Percentiles rank a stretch among this genome's conserved stretches.
These are phyloP conservation scores for Lumnitzera racemosa DNA, from an alignment of 345 rosid genomes.

Conservation along the genomic window DNA sequence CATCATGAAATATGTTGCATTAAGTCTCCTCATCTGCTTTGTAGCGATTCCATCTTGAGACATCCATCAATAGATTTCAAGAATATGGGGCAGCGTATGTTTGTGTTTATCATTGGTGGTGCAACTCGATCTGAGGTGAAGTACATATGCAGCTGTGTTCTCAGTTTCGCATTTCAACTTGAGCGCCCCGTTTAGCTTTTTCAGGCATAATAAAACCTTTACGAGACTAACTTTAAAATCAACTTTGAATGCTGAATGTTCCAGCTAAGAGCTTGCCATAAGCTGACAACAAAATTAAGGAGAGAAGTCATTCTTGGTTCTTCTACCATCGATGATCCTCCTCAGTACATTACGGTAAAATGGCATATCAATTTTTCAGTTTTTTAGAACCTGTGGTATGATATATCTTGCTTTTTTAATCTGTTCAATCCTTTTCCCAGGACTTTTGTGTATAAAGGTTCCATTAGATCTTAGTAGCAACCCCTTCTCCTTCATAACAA, in stretches of 20 bases:
- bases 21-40: background rate
- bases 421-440: background rate
- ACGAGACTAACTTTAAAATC: background rate
- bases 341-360: constrained; percentile 58
- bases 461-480: too few species aligned
- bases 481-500: too few species aligned
- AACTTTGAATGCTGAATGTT: background rate
- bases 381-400: background rate
- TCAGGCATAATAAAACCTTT: too few species aligned
- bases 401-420: background rate
- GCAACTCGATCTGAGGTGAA: constrained; percentile 95
- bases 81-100: constrained; percentile 83
- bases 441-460: too few species aligned
- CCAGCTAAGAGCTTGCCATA: constrained; percentile 88
- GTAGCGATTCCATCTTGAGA: constrained; percentile 62
- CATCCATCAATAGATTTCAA: constrained; percentile 43
- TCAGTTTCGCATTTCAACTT: constrained; percentile 1
- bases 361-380: background rate
- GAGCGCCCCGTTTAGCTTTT: constrained; percentile 1
- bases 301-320: constrained; percentile 87
- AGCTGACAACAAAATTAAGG: constrained; percentile 68
- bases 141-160: background rate
- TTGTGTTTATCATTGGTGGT: constrained; percentile 83
- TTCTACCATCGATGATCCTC: constrained; percentile 79
- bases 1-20: background rate